Base-by-base conservation (phyloP, 2,329 filamentous ascomycete genomes). In the Chaetomium strumarium region DNA sequence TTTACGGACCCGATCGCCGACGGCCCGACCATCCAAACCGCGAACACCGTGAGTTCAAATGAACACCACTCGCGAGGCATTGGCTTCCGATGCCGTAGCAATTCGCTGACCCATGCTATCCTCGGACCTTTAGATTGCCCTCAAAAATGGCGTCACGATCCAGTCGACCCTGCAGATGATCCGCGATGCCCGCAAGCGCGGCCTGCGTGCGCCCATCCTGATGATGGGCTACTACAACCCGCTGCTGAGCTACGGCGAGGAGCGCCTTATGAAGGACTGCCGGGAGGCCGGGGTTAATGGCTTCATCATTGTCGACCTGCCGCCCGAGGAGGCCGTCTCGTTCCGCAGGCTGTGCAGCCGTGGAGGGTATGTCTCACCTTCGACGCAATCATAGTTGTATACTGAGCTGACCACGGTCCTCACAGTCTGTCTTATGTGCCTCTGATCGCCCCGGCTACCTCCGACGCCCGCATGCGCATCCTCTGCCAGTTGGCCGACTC, bases 211-310 rank as follows among this genome's bases (percentile, higher is more conserved):
- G 1, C 93, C 93, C 0, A 81, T 99, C 39, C 74, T 99, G 66
- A 80, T 99, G 60, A 99, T 99, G 93, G 93, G 93, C 64, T 99
- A 99, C 80, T 99, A 96, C 75, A 99, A 99, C 75, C 93, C 93
- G 1, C 78, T 97, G 56, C 76, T 97, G 56, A 89, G 86, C 64
- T 99, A 97, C 68, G 93, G 93, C 49, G 93, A 99, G 73, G 90
- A 96, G 73, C 81, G 79, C 55, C 83, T 97, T 70, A 76, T 99
- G 50, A 79, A 83, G 62, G 91, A 97, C 70, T 89, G 90, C 69
- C 85, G 86, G 67, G 81, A 83, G 50, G 87, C 89, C 2, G 90
- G 91, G 24, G 83, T 95, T 67, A 96, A 96, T 72, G 92, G 93
- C 54, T 97, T 97, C 73, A 96, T 99, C 64, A 85, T 97, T 67